Base-by-base conservation (phyloP, 345 rosid species). In the Corymbia maculata region DNA sequence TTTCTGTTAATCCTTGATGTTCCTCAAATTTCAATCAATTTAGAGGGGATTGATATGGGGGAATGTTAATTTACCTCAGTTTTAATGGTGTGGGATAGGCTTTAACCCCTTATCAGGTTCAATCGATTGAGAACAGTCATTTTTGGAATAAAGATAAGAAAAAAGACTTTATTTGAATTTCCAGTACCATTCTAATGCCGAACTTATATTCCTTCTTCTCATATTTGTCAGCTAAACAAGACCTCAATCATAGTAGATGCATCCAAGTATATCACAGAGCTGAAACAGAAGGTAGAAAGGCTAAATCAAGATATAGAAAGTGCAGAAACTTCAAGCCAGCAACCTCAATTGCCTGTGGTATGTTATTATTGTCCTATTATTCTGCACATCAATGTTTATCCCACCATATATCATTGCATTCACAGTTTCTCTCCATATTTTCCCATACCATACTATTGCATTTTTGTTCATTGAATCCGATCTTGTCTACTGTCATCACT, bases 181-280 rank as follows among this genome's bases (percentile, higher is more conserved):
- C 84, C 24, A 75, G 28, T 36, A 75, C 49, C 85, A 42, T 88
- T 86, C 14, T 87, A 51, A 85, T 28, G 17, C n/a, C 44, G 36
- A 70, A 68, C 47, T 17, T 82, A 44, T 42, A 80, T 19, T 28
- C 68, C 57, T 57, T 87, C 16, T 68, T 70, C 14, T 75, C 84
- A 42, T 75, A 75, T 86, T 86, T 87, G 51, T 57, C 95, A 97
- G 99, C 82, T 92, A 86, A 94, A 89, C 84, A 92, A 95, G 88
- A 93, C 94, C 10, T 93, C 97, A 86, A 94, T 95, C 92, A 91
- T 96, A 70, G 89, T 91, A 30, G 98, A 97, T 89, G 99, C 99
- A 86, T 94, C 99, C 24, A 95, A 95, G 89, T 96, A 96, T 91
- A 97, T 97, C 84, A 88, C 91, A 90, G 95, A 94, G 89, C 97